phyloP scores from a whole-genome alignment of 805 yeast genomes.

The Ogataea saltuana region DNA sequence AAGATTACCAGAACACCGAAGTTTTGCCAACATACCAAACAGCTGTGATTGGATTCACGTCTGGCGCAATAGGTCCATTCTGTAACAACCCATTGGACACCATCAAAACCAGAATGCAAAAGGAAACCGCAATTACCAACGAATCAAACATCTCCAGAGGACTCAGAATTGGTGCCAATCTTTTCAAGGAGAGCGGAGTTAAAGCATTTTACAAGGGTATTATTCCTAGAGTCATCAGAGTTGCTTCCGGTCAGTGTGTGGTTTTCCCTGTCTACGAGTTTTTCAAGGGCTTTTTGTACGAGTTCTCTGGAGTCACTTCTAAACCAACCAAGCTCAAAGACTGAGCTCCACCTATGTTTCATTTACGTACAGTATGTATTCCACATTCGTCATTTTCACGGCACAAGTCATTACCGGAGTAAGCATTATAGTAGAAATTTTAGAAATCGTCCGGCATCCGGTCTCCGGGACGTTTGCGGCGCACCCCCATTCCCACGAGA shows the following conservation, averaged over 20 bases:
- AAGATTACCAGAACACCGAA: constrained; percentile 55
- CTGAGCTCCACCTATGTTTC: neutral
- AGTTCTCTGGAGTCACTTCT: constrained; percentile 30
- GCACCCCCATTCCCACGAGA: neutral
- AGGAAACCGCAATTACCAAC: constrained; percentile 68
- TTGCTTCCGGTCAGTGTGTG: constrained; percentile 99
- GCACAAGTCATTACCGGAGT: too few species aligned
- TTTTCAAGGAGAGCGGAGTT: constrained; percentile 86
- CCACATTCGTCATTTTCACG: too few species aligned
- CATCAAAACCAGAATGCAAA: constrained; percentile 94
- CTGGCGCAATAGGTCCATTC: constrained; percentile 97
- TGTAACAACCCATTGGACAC: constrained; percentile 98
- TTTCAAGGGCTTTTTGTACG: constrained; percentile 67
- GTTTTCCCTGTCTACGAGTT: constrained; percentile 96
- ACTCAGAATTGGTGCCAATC: constrained; percentile 72
- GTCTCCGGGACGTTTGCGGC: neutral
- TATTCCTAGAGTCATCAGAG: constrained; percentile 98
- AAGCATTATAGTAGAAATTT: neutral
- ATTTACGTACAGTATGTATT: too few species aligned
- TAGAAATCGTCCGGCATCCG: neutral
- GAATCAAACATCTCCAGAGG: constrained; percentile 76
- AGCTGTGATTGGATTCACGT: constrained; percentile 81
- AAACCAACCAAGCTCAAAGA: constrained; percentile 20
- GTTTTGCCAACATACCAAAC: constrained; percentile 92
- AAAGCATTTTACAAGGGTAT: constrained; percentile 93